These are phyloP conservation scores for Colletotrichum aenigma DNA, from an alignment of 2,329 filamentous ascomycete genomes.

Conservation along the genomic window DNA sequence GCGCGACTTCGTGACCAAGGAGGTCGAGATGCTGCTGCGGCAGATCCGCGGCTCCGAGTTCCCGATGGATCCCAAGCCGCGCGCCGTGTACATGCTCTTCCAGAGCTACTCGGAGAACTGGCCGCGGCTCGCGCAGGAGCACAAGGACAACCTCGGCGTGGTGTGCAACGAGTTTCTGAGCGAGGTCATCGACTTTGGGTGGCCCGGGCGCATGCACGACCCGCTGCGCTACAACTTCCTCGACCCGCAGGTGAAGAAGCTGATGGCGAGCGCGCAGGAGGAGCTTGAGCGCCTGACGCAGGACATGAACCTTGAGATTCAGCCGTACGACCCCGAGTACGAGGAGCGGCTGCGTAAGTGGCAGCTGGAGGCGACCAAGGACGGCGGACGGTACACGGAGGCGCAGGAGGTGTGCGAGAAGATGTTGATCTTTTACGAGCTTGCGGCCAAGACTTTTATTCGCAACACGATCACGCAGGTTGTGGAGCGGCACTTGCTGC, in stretches of 20 bases:
- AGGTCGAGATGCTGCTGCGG: conserved; percentile 53
- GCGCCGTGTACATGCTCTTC: conserved; percentile 58
- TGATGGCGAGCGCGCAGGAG: conserved; percentile 49
- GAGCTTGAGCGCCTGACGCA: conserved; percentile 51
- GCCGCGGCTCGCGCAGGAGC: conserved; percentile 55
- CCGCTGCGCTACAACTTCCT: conserved; percentile 54
- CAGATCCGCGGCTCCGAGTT: conserved; percentile 58
- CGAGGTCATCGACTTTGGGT: conserved; percentile 54
- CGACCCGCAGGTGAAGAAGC: conserved; percentile 50
- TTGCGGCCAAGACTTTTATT: conserved; percentile 56
- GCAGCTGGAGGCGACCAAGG: conserved; percentile 45
- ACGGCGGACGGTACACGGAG: conserved; percentile 52
- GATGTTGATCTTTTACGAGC: conserved; percentile 61
- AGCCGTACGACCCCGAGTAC: conserved; percentile 59
- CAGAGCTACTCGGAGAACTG: conserved; percentile 58
- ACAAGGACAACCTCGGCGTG: conserved; percentile 58
- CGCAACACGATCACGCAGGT: conserved; percentile 58
- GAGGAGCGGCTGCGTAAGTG: conserved; percentile 53
- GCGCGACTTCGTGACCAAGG: conserved; percentile 50
- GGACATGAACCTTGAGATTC: conserved; percentile 57
- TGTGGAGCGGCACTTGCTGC: conserved; percentile 53
- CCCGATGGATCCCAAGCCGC: conserved; percentile 56
- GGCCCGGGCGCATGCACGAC: conserved; percentile 56
- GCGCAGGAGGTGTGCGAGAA: conserved; percentile 59
- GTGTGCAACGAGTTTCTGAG: conserved; percentile 59